These are phyloP conservation scores for Fusarium poae DNA, from an alignment of 2,329 filamentous ascomycete genomes.

Conservation along the genomic window DNA sequence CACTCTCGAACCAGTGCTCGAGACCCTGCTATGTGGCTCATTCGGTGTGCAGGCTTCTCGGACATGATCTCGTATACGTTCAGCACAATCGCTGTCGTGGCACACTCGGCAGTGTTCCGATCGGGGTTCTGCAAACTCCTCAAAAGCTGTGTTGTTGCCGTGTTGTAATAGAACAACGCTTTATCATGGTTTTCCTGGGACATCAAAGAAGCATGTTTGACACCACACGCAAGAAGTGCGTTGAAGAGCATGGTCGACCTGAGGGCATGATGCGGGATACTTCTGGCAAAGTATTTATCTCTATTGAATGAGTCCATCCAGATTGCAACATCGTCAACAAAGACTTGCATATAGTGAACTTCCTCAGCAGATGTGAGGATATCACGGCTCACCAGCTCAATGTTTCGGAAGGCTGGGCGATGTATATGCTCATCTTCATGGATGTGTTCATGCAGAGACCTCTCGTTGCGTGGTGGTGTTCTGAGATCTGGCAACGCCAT, in stretches of 20 bases:
- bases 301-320: conserved; percentile 96
- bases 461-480: conserved; percentile 43
- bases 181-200: conserved; percentile 81
- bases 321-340: conserved; percentile 87
- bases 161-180: conserved; percentile 86
- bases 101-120: conserved; percentile 85
- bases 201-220: conserved; percentile 80
- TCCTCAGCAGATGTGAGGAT: conserved; percentile 82
- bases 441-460: conserved; percentile 2
- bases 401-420: background rate
- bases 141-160: conserved; percentile 82
- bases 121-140: conserved; percentile 85
- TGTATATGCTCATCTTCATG: conserved; percentile 17
- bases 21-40: conserved; percentile 90
- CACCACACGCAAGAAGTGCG: conserved; percentile 89
- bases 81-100: conserved; percentile 86
- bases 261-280: conserved; percentile 86
- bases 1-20: conserved; percentile 90
- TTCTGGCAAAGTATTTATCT: conserved; percentile 85
- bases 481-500: conserved; percentile 53
- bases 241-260: conserved; percentile 90
- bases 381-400: conserved; percentile 58
- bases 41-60: conserved; percentile 80
- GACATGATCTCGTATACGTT: conserved; percentile 96
- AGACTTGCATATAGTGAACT: conserved; percentile 90